These are phyloP conservation scores for Cardiospermum halicacabum DNA, from an alignment of 345 rosid genomes.

Conservation along the genomic window DNA sequence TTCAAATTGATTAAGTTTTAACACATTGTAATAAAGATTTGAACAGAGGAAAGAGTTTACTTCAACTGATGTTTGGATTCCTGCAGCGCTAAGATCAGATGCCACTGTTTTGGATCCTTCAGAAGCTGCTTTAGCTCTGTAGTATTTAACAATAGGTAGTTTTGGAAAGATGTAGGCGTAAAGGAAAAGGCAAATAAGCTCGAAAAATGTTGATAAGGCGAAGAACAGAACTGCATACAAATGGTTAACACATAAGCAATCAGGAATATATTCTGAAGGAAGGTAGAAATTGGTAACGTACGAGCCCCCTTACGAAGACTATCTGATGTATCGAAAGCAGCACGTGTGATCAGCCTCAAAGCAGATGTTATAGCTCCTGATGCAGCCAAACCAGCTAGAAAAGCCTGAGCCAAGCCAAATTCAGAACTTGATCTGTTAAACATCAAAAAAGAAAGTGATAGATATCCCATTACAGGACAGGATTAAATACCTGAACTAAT, in stretches of 20 bases:
- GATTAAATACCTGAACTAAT: slow-evolving; percentile 60
- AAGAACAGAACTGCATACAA: slow-evolving; percentile 52
- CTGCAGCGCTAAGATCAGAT: slow-evolving; percentile 79
- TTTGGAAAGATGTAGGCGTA: slow-evolving; percentile 58
- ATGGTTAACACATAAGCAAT: too few relatives aligned
- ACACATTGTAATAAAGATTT: background rate
- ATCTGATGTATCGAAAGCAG: slow-evolving; percentile 54
- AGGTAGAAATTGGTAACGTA: slow-evolving; percentile 30
- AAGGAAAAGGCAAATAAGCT: slow-evolving; percentile 59
- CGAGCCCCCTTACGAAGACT: slow-evolving; percentile 88
- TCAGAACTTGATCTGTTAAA: background rate
- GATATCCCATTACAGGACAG: too few relatives aligned
- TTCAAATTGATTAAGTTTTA: slow-evolving; percentile 6
- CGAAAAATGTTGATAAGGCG: slow-evolving; percentile 49
- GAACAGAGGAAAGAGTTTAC: slow-evolving; percentile 14
- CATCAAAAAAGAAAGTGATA: background rate
- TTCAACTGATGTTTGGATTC: slow-evolving; percentile 34
- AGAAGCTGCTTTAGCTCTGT: slow-evolving; percentile 73
- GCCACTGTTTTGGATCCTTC: slow-evolving; percentile 84
- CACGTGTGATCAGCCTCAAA: slow-evolving; percentile 67
- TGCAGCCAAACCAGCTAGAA: slow-evolving; percentile 62
- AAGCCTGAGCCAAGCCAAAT: slow-evolving; percentile 35
- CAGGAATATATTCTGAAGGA: too few relatives aligned
- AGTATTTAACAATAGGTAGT: slow-evolving; percentile 74
- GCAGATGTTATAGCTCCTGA: slow-evolving; percentile 71